Base-by-base conservation (phyloP, 2,329 filamentous ascomycete genomes). In the Aspergillus sp. region DNA sequence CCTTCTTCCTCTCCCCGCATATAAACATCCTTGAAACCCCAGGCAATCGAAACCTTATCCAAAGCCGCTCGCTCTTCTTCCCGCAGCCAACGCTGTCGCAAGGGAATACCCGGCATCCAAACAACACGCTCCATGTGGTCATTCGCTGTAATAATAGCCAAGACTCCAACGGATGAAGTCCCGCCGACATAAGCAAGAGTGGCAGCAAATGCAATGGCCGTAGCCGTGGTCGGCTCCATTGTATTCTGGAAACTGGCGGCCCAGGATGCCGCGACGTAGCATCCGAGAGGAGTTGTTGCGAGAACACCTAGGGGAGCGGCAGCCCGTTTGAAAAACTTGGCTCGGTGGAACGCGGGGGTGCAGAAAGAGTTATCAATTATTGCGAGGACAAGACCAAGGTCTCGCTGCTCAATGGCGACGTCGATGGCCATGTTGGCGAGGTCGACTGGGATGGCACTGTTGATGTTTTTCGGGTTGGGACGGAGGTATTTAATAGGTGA, bases 61-160 rank as follows among this genome's bases (percentile, higher is more conserved):
- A 96, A 80, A 1, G 92, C 91, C 3, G 88, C 90, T 23, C 95
- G 83, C 79, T 99, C 93, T 63, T 96, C 92, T 73, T 98, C 95
- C 35, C 91, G 83, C 54, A 96, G 74, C 90, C 93, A 98, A 14
- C 95, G 84, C 68, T 91, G 84, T 61, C 89, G 84, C 62, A 98
- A 77, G 21, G 90, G 89, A 35, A 91, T 88, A 11, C 95, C 95
- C 0, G 86, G 86, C 8, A 89, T 82, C 95, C 95, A 99, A 2
- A 91, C 93, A 5, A 98, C 91, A 19, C 95, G 86, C 68, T 89
- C 88, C 90, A 97, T 96, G 75, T 98, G 92, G 73, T 98, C 93
- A 75, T 97, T 97, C 59, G 88, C 83, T 35, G 93, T 97, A 24
- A 91, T 87, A 58, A 96, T 80, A 8, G 93, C 91, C 39, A 98